phyloP scores from a whole-genome alignment of 139 green algal species.

The Gonium pectorale region DNA sequence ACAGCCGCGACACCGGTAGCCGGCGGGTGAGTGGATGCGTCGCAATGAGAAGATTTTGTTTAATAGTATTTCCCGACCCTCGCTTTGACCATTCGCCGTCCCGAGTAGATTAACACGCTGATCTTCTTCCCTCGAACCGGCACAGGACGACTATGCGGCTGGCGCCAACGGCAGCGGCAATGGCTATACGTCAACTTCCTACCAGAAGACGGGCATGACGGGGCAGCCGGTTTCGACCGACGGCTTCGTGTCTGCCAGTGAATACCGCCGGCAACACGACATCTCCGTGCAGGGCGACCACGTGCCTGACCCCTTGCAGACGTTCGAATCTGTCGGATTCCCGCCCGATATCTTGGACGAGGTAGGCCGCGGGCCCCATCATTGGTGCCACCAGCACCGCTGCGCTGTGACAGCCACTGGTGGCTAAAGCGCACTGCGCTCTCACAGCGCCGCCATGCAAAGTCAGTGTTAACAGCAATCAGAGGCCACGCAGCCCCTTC shows the following conservation, averaged over 20 bases:
- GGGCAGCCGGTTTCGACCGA: slow-evolving; percentile 37
- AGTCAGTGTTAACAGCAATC: no score
- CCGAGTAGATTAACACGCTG: no score
- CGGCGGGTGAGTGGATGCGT: slow-evolving; percentile 14
- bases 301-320: slow-evolving; percentile 76
- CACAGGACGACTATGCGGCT: slow-evolving; percentile 20
- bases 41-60: no score
- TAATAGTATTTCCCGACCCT: no score
- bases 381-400: neutral
- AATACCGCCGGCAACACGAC: slow-evolving; percentile 72
- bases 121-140: neutral
- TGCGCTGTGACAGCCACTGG: no score
- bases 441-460: no score
- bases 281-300: slow-evolving; percentile 69
- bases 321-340: slow-evolving; percentile 83
- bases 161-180: slow-evolving; percentile 50
- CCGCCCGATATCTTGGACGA: slow-evolving; percentile 82
- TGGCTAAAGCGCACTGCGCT: no score
- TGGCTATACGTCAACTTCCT: slow-evolving; percentile 30
- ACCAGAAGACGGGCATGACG: slow-evolving; percentile 22
- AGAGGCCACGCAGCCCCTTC: no score
- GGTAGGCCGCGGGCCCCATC: slow-evolving; percentile 51
- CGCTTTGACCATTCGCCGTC: no score
- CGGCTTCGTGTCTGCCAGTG: slow-evolving; percentile 48
- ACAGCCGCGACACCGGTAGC: slow-evolving; percentile 5